A percentile compares a stretch with the other conserved stretches of the same genome.
These are phyloP conservation scores for Taphrina sp. DNA, from an alignment of 1,139 yeast genomes.

Conservation along the genomic window DNA sequence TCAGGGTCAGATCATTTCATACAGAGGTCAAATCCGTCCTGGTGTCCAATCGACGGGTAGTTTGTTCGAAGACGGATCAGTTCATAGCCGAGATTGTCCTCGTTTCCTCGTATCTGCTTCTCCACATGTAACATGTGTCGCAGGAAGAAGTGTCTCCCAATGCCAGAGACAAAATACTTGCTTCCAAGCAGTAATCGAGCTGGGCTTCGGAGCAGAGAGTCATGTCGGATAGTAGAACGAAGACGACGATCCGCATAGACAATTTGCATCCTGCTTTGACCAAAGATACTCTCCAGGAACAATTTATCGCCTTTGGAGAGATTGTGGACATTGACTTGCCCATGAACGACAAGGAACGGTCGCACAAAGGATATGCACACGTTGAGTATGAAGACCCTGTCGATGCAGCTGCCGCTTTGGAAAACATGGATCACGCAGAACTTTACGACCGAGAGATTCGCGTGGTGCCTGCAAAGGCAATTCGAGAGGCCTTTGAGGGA, in stretches of 20 bases:
- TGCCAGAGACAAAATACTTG: no score
- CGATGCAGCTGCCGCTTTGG: constrained; percentile 46
- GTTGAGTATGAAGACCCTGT: constrained; percentile 42
- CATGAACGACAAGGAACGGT: constrained; percentile 34
- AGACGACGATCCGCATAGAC: constrained; percentile 11
- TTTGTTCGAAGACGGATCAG: no score
- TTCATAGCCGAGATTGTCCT: no score
- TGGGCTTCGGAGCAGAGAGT: no score
- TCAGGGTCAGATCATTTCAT: no score
- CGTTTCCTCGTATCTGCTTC: no score
- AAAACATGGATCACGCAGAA: constrained; percentile 45
- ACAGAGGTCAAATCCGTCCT: no score
- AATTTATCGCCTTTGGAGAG: constrained; percentile 46
- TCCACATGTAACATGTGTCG: no score
- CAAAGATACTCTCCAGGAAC: constrained; percentile 32
- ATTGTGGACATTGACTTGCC: constrained; percentile 41
- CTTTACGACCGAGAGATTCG: constrained; percentile 41
- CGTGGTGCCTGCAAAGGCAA: constrained; percentile 40
- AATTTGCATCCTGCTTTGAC: constrained; percentile 32
- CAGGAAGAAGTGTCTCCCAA: no score
- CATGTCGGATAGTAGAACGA: constrained; percentile 1
- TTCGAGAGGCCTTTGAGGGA: constrained; percentile 35
- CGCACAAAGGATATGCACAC: constrained; percentile 38
- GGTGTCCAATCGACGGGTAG: no score
- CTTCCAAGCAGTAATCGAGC: no score